Evolutionary conservation across 2,329 filamentous ascomycete species (phyloP).

Genomic region (Arthrobotrys iridis): DNA sequence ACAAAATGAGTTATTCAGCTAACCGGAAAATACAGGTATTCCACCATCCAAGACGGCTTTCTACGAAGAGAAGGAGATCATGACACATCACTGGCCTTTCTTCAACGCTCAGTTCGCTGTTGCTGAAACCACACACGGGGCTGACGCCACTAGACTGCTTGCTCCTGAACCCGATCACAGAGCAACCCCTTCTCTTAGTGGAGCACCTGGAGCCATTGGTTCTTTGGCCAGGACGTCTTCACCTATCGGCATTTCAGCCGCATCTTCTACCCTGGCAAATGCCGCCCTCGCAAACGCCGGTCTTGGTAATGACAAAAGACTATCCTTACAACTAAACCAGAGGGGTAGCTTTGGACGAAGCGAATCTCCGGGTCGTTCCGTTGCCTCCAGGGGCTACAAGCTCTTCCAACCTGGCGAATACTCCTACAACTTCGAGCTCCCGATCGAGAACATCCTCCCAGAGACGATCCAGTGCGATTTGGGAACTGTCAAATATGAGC

Average conservation of each 20-base stretch:
- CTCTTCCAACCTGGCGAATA: conserved; percentile 81
- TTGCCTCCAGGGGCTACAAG: conserved; percentile 82
- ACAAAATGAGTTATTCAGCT: too few species aligned
- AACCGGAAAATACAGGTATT: conserved; percentile 68
- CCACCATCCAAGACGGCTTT: conserved; percentile 85
- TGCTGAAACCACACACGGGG: conserved; percentile 71
- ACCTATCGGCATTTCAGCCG: conserved; percentile 58
- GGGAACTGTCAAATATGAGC: conserved; percentile 85
- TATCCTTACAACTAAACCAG: conserved; percentile 82
- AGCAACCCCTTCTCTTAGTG: conserved; percentile 60
- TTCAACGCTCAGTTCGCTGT: conserved; percentile 79
- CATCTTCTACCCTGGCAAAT: conserved; percentile 64
- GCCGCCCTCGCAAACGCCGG: conserved; percentile 61
- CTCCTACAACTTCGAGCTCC: conserved; percentile 81
- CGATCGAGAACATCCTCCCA: conserved; percentile 78
- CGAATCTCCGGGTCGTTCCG: conserved; percentile 70
- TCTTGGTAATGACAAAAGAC: conserved; percentile 68
- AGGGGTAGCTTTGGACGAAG: conserved; percentile 86
- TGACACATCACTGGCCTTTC: conserved; percentile 89
- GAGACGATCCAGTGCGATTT: conserved; percentile 90
- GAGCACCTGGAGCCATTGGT: conserved; percentile 61
- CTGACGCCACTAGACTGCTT: conserved; percentile 71
- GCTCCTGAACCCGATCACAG: conserved; percentile 61
- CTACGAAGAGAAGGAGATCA: conserved; percentile 82
- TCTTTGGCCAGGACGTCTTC: conserved; percentile 56